Conservation (phyloP, 2,329 filamentous ascomycete species). For the Aureobasidium sp. region DNA sequence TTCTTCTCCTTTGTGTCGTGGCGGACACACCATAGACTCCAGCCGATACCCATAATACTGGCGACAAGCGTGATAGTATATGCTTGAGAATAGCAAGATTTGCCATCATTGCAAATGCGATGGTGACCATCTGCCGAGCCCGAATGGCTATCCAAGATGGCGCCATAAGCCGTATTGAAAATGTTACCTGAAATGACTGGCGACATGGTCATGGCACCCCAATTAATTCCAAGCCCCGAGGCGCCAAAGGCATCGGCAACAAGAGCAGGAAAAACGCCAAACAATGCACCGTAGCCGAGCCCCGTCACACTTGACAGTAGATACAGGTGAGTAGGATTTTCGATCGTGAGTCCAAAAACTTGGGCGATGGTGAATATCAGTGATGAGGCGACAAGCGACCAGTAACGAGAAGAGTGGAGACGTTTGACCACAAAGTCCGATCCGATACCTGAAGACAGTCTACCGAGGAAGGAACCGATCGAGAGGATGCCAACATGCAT, state of each 20-base stretch:
- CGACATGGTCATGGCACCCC: conserved; percentile 88
- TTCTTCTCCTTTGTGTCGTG: conserved; percentile 39
- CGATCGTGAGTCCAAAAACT: conserved; percentile 62
- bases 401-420: conserved; percentile 72
- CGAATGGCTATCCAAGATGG: conserved; percentile 69
- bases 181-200: conserved; percentile 82
- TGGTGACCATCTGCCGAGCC: conserved; percentile 43
- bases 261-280: conserved; percentile 87
- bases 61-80: conserved; percentile 71
- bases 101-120: conserved; percentile 64
- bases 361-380: conserved; percentile 73
- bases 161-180: conserved; percentile 87
- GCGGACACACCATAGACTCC: conserved; percentile 63
- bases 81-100: conserved; percentile 71
- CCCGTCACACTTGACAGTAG: conserved; percentile 77
- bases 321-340: conserved; percentile 67
- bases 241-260: conserved; percentile 84
- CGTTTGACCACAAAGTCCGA: conserved; percentile 83
- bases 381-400: conserved; percentile 77
- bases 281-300: conserved; percentile 84
- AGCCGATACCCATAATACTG: conserved; percentile 57
- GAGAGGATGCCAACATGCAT: conserved; percentile 95
- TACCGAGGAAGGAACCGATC: conserved; percentile 73
- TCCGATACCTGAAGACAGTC: conserved; percentile 67
- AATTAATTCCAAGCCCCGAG: conserved; percentile 82